Conservation (phyloP, 805 yeast genomes). For the Teunomyces kruisii region DNA sequence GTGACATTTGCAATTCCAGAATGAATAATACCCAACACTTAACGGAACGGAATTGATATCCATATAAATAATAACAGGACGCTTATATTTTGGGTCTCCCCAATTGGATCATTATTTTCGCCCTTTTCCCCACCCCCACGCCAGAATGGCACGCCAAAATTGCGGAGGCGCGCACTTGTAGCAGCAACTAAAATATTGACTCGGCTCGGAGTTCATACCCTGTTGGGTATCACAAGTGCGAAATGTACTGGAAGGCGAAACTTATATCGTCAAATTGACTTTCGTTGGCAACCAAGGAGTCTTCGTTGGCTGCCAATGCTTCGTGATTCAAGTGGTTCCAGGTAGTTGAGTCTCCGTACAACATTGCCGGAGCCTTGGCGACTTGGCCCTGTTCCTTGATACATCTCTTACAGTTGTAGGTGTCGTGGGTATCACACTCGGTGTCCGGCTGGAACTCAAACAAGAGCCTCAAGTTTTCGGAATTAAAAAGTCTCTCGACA, state of each 20-base stretch:
- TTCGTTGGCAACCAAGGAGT: conserved; percentile 75
- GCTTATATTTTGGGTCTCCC: background rate
- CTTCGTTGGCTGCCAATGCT: conserved; percentile 66
- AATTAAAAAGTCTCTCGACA: conserved; percentile 86
- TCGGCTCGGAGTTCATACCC: too few species aligned
- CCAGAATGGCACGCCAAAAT: too few species aligned
- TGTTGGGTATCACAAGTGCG: conserved; percentile 50
- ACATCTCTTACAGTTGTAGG: conserved; percentile 87
- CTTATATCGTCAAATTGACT: conserved; percentile 65
- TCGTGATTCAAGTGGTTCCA: conserved; percentile 88
- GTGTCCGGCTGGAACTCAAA: conserved; percentile 71
- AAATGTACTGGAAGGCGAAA: conserved; percentile 90
- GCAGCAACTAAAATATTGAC: too few species aligned
- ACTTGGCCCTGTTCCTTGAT: conserved; percentile 48
- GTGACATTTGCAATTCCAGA: background rate
- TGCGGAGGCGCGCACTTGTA: too few species aligned
- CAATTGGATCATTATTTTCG: background rate
- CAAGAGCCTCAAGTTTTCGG: conserved; percentile 73
- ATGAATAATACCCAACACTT: background rate
- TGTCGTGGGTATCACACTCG: conserved; percentile 87
- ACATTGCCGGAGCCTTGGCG: conserved; percentile 75
- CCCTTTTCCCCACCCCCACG: background rate
- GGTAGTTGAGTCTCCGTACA: conserved; percentile 95
- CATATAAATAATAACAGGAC: too few species aligned
- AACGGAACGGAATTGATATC: background rate